Evolutionary conservation across 495 filamentous ascomycete species (phyloP).

Genomic region (Penicillium riverlandense): DNA sequence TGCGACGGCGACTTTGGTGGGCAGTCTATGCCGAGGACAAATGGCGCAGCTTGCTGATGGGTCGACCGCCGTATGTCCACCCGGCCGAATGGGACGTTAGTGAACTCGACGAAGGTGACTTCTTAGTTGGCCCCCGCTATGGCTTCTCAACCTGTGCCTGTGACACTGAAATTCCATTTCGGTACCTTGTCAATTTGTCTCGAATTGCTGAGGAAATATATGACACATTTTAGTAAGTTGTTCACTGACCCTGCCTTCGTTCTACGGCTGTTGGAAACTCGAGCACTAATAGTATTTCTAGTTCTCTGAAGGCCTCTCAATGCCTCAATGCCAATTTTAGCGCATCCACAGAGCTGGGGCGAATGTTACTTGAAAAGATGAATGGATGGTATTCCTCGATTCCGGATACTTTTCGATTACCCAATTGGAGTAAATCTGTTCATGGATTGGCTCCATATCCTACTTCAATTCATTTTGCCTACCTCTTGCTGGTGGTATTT

Average conservation of each 20-base stretch:
- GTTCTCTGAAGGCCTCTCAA: conserved; percentile 28
- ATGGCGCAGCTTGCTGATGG: conserved; percentile 82
- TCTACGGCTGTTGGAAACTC: background rate
- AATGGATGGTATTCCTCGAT: conserved; percentile 26
- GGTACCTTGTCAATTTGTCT: conserved; percentile 19
- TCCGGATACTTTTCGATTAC: conserved; percentile 19
- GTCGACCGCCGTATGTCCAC: conserved; percentile 75
- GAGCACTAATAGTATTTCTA: background rate
- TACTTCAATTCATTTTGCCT: conserved; percentile 29
- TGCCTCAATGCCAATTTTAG: conserved; percentile 20
- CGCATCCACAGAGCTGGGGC: conserved; percentile 21
- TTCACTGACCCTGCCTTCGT: background rate
- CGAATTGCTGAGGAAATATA: conserved; percentile 27
- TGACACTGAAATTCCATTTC: conserved; percentile 18
- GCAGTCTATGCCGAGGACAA: conserved; percentile 91
- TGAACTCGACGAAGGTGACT: conserved; percentile 59
- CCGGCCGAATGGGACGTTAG: conserved; percentile 77
- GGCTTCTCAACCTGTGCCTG: conserved; percentile 16
- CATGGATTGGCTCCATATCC: conserved; percentile 21
- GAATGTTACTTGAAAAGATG: conserved; percentile 17
- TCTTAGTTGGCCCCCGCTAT: conserved; percentile 27
- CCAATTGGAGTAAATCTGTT: conserved; percentile 27
- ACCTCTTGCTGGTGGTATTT: conserved; percentile 26
- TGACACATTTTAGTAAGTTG: conserved; percentile 24
- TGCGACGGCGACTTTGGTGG: conserved; percentile 82